Evolutionary conservation across 331 rosid genomes (phyloP).

Genomic region (Ulmus americana): DNA sequence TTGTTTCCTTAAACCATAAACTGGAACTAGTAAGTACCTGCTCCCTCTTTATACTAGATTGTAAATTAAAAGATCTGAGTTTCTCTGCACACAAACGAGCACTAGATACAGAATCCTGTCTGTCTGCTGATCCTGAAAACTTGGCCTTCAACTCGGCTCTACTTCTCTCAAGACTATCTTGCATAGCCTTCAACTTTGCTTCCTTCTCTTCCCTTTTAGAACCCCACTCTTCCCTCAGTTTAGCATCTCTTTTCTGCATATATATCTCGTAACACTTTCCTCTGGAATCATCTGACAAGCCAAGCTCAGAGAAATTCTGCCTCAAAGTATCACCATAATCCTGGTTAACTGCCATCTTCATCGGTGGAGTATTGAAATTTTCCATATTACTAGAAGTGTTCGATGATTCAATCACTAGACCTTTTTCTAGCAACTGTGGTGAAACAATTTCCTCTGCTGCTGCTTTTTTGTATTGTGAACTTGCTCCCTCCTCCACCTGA

Average conservation of each 20-base stretch:
- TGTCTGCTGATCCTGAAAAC: conserved; percentile 60
- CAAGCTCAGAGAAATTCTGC: conserved; percentile 46
- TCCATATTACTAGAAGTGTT: conserved; percentile 35
- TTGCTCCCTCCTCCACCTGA: conserved; percentile 44
- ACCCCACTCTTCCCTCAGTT: conserved; percentile 81
- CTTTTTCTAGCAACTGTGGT: conserved; percentile 34
- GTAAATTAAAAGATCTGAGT: conserved; percentile 53
- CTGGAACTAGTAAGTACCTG: conserved; percentile 51
- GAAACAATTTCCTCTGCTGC: conserved; percentile 47
- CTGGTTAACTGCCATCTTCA: conserved; percentile 35
- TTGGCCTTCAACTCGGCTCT: conserved; percentile 74
- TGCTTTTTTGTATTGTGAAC: conserved; percentile 40
- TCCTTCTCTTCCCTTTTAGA: conserved; percentile 79
- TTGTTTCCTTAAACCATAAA: conserved; percentile 18
- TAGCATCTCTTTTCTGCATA: conserved; percentile 91
- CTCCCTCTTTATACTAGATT: conserved; percentile 51
- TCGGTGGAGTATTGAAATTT: conserved; percentile 27
- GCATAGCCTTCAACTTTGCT: conserved; percentile 92
- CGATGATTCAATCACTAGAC: conserved; percentile 30
- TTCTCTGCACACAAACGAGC: conserved; percentile 58
- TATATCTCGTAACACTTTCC: conserved; percentile 82
- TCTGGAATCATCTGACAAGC: conserved; percentile 62
- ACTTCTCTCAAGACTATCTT: conserved; percentile 81
- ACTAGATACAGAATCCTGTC: conserved; percentile 47
- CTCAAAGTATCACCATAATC: conserved; percentile 45